These are phyloP conservation scores for Asterella californica DNA, from an alignment of 225 moss, liverwort and hornwort genomes.

Conservation along the genomic window DNA sequence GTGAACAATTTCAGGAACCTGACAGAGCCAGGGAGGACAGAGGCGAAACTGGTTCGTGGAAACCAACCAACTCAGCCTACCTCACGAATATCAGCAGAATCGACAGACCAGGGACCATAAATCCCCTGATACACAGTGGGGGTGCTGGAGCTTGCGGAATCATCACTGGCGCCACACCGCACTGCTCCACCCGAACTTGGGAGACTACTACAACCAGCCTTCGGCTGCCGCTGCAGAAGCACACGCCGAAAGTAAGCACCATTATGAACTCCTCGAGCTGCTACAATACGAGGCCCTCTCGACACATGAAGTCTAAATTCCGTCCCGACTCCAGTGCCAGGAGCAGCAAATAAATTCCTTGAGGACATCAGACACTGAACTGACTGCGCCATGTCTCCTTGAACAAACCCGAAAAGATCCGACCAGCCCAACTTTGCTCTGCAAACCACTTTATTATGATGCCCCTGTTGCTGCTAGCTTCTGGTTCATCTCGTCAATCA, in stretches of 20 bases:
- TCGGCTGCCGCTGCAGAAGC: neutral
- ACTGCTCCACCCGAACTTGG: neutral
- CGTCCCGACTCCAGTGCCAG: neutral
- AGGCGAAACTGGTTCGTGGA: neutral
- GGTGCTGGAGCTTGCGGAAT: constrained; percentile 26
- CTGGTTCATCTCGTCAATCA: too few species aligned
- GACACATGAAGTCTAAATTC: neutral
- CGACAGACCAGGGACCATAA: constrained; percentile 88
- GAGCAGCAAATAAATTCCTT: neutral
- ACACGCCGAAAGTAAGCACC: neutral
- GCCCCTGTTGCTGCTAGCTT: too few species aligned
- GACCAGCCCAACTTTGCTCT: too few species aligned
- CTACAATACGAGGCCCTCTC: neutral
- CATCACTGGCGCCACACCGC: constrained; percentile 19
- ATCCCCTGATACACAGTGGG: constrained; percentile 53
- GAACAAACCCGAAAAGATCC: too few species aligned
- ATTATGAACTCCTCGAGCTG: neutral
- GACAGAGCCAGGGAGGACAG: neutral
- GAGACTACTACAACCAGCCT: neutral
- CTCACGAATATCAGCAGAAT: constrained; percentile 77
- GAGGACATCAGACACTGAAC: neutral
- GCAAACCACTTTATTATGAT: too few species aligned
- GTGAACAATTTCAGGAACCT: neutral
- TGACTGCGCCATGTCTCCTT: constrained; percentile 1
- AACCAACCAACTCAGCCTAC: constrained; percentile 27